Evolutionary conservation across 2,329 filamentous ascomycete genomes (phyloP).

Genomic region (Penicillium sp.): DNA sequence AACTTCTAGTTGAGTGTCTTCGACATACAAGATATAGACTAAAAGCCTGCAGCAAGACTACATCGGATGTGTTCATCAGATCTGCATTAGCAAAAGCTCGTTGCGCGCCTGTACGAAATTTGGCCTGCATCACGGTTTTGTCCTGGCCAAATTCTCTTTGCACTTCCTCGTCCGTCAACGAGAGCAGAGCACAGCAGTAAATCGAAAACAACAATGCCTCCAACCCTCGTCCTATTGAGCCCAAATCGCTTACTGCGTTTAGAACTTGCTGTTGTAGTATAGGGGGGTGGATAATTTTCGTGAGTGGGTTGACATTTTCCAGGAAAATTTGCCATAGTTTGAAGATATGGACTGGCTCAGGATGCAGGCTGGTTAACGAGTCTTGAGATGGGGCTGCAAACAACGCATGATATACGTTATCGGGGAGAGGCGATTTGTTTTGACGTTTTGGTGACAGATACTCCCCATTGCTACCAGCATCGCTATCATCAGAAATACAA

Average conservation of each 20-base stretch:
- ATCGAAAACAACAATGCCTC: constrained; percentile 61
- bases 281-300: constrained; percentile 58
- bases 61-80: constrained; percentile 59
- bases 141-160: constrained; percentile 48
- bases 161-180: constrained; percentile 39
- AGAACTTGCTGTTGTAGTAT: constrained; percentile 50
- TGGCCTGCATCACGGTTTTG: constrained; percentile 45
- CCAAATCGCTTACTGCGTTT: constrained; percentile 48
- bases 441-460: not conserved
- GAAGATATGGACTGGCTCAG: constrained; percentile 46
- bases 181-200: constrained; percentile 54
- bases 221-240: constrained; percentile 47
- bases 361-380: constrained; percentile 5
- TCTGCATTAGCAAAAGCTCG: constrained; percentile 61
- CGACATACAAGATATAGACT: constrained; percentile 47
- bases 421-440: not conserved
- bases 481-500: constrained; percentile 8
- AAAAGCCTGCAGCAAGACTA: constrained; percentile 59
- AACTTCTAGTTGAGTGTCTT: not conserved
- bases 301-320: constrained; percentile 59
- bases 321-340: constrained; percentile 56
- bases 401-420: constrained; percentile 3
- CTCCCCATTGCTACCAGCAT: constrained; percentile 1
- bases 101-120: constrained; percentile 60
- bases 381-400: constrained; percentile 1